phyloP scores from a whole-genome alignment of 2,329 filamentous ascomycete genomes.

The Macrophomina pseudophaseolina region DNA sequence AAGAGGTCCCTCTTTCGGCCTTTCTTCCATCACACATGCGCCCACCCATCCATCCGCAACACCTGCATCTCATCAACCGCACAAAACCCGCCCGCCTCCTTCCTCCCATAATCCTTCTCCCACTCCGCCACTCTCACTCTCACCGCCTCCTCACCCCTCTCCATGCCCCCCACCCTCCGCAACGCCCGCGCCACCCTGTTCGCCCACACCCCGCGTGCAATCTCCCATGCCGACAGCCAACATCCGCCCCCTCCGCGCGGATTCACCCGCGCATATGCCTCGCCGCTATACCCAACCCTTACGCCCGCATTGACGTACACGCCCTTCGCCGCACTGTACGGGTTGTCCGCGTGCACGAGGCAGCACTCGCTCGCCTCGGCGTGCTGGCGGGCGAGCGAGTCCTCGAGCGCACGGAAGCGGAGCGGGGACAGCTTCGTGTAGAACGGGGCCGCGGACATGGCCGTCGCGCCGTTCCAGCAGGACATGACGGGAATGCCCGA shows the following conservation, averaged over 20 bases:
- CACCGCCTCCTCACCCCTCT: constrained; percentile 14
- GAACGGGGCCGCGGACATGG: constrained; percentile 62
- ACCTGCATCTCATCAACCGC: constrained; percentile 49
- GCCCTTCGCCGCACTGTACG: constrained; percentile 56
- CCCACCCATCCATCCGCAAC: constrained; percentile 42
- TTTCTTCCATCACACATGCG: constrained; percentile 36
- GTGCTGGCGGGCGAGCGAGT: constrained; percentile 64
- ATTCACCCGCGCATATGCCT: constrained; percentile 35
- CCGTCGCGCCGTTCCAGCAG: constrained; percentile 71
- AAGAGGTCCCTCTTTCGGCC: background rate
- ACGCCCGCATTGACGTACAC: constrained; percentile 74
- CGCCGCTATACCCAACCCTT: constrained; percentile 66
- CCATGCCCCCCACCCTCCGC: constrained; percentile 12
- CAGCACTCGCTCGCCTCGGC: constrained; percentile 82
- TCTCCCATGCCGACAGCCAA: constrained; percentile 27
- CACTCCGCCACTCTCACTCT: constrained; percentile 23
- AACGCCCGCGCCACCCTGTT: constrained; percentile 28
- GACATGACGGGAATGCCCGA: constrained; percentile 63
- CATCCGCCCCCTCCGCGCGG: constrained; percentile 14
- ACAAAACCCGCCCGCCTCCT: constrained; percentile 40
- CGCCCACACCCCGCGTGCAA: constrained; percentile 33
- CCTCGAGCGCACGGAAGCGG: constrained; percentile 68
- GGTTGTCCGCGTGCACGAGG: constrained; percentile 75
- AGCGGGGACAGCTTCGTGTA: constrained; percentile 36
- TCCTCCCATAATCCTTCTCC: constrained; percentile 20